Base-by-base conservation (phyloP, 441 rosid species). In the Sinapis alba region DNA sequence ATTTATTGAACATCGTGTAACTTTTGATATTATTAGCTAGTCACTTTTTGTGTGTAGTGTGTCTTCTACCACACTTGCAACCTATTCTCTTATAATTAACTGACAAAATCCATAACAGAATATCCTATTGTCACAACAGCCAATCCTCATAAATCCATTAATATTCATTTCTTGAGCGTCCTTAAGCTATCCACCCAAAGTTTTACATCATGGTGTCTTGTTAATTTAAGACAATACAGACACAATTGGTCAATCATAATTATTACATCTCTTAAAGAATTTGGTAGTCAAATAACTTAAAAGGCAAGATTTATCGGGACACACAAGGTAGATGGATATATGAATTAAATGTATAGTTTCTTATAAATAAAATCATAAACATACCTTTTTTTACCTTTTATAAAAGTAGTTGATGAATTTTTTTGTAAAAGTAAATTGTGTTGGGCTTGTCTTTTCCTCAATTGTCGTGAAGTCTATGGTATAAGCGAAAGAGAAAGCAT, bases 371-470 rank as follows among this genome's bases (percentile, higher is more conserved):
- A 20, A 53, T 20, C 26, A 16, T 50, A 7, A 7, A 50, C 56
- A 50, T 50, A 7, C 20, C 7, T 38, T 45, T 5, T 41, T 12
- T 41, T 32, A 6, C 4, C n/a, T n/a, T 43, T 2, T n/a, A 45
- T 45, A 45, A 28, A 38, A 47, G 53, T 47, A 47, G 53, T 58
- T 74, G 65, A 64, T 64, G 54, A 64, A 15, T 11, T 64, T 50
- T 65, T 51, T 32, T 68, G 26, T 10, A 43, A 9, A 53, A 10
- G 38, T 63, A 45, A 63, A 59, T 28, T 64, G 66, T 43, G 66
- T 45, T 76, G 71, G 79, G 68, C 61, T 71, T 65, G 76, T 71
- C 68, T 71, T 77, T 71, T 77, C 72, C 72, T 71, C 72, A 65
- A 65, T 47, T 77, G 80, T 77, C 76, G 76, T 53, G 63, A 65